Base-by-base conservation (phyloP, 768 basidiomycete species). In the Bullera alba region DNA sequence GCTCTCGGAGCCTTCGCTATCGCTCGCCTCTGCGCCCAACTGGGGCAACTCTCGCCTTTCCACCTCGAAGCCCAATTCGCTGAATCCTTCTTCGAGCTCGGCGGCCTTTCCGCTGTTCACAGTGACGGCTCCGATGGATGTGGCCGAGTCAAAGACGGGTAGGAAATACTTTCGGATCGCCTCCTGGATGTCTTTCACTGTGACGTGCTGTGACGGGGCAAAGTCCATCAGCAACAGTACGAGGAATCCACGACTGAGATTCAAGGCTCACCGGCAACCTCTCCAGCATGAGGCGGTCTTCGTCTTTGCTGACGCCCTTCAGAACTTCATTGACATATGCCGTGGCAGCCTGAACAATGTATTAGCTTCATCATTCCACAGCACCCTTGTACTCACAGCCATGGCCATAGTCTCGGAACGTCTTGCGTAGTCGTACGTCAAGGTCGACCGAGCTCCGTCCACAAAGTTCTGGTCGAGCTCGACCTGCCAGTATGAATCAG, bases 311-410 rank as follows among this genome's bases (percentile, higher is more conserved):
- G 8, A 96, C 80, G 27, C 83, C 85, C 65, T 86, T 87, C n/a
- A 99, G 77, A 0, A 84, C 86, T 76, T 95, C 88, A 73, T 97
- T 92, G 26, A 79, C 76, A 73, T 95, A 96, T 0, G 90, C 93
- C 22, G 80, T 78, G 32, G 80, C 69, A 0, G 90, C 89, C 88
- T 90, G 60, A n/a, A n/a, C n/a, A n/a, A n/a, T n/a, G 3, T 42
- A 19, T 39, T 22, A 50, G 56, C 22, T 25, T 14, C 6, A 27
- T 25, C 22, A n/a, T 7, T 4, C 35, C 7, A 2, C 19, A 6
- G 17, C 8, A 17, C 32, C 39, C 26, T 21, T 26, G 21, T 28
- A 74, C 84, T 70, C 73, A 91, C 92, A 36, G 93, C 93, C 60
- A 84, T 80, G n/a, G 81, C 80, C 25, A 87, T 81, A 3, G 89